Evolutionary conservation across 495 filamentous ascomycete species (phyloP).

Genomic region (Penicillium malachiteum): DNA sequence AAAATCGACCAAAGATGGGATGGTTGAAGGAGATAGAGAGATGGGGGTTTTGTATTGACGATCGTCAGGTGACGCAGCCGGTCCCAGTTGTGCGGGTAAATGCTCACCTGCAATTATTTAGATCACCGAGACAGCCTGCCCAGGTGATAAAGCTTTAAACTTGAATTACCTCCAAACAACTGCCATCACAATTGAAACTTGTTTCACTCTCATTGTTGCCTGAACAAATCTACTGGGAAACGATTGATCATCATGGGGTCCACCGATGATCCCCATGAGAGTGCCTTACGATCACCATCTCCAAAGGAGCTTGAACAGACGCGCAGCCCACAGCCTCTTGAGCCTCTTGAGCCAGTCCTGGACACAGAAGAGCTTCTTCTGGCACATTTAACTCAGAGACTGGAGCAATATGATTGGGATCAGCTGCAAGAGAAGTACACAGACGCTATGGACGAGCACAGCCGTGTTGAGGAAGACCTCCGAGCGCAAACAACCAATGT

Average conservation of each 20-base stretch:
- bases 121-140: too few species aligned
- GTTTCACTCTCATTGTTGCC: neutral
- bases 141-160: too few species aligned
- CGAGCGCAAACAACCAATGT: constrained; percentile 62
- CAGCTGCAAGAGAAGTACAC: constrained; percentile 64
- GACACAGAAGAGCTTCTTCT: constrained; percentile 16
- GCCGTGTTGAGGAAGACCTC: constrained; percentile 59
- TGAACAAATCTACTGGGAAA: neutral
- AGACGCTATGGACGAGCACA: constrained; percentile 57
- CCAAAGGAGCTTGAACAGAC: constrained; percentile 1
- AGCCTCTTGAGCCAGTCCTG: constrained; percentile 6
- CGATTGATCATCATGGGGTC: neutral
- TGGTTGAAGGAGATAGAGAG: neutral
- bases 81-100: too few species aligned
- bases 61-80: constrained; percentile 22
- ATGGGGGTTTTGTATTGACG: neutral
- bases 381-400: constrained; percentile 18
- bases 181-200: too few species aligned
- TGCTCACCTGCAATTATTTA: too few species aligned
- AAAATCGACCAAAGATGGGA: constrained; percentile 11
- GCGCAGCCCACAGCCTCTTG: constrained; percentile 10
- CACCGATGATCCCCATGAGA: neutral
- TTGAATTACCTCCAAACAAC: too few species aligned
- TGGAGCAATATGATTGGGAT: constrained; percentile 61
- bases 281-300: neutral